Evolutionary conservation across 129 eudicot species (phyloP).

Genomic region (Logfia minima): DNA sequence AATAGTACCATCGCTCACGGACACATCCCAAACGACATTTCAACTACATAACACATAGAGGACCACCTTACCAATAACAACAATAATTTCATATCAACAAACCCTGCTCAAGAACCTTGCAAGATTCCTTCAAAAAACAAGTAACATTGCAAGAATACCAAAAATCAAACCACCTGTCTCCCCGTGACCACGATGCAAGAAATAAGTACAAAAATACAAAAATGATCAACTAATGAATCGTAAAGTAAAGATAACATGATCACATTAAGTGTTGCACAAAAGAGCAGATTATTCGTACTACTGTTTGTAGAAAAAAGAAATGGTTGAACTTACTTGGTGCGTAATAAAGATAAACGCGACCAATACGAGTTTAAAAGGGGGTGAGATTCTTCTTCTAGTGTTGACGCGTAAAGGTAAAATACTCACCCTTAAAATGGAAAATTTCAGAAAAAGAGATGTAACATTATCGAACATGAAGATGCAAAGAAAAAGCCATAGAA

Average conservation of each 20-base stretch:
- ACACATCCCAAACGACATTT: conserved; percentile 19
- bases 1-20: conserved; percentile 27
- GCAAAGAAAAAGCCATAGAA: conserved; percentile 14
- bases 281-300: not conserved
- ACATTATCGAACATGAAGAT: conserved; percentile 24
- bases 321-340: not conserved
- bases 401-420: not conserved
- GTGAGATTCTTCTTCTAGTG: not conserved
- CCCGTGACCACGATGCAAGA: not conserved
- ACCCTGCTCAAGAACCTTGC: conserved; percentile 15
- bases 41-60: conserved; percentile 7
- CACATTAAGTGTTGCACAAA: not conserved
- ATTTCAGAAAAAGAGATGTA: not conserved
- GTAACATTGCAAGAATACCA: not conserved
- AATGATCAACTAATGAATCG: not conserved
- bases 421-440: not conserved
- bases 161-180: not conserved
- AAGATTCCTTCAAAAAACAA: not conserved
- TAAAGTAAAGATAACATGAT: not conserved
- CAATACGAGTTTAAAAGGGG: not conserved
- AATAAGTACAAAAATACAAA: not conserved
- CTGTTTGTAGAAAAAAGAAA: not conserved
- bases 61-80: conserved; percentile 27
- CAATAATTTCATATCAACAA: conserved; percentile 20
- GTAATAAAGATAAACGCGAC: conserved; percentile 10